These are phyloP conservation scores for Lentinula raphanica DNA, from an alignment of 768 basidiomycete species.

Conservation along the genomic window DNA sequence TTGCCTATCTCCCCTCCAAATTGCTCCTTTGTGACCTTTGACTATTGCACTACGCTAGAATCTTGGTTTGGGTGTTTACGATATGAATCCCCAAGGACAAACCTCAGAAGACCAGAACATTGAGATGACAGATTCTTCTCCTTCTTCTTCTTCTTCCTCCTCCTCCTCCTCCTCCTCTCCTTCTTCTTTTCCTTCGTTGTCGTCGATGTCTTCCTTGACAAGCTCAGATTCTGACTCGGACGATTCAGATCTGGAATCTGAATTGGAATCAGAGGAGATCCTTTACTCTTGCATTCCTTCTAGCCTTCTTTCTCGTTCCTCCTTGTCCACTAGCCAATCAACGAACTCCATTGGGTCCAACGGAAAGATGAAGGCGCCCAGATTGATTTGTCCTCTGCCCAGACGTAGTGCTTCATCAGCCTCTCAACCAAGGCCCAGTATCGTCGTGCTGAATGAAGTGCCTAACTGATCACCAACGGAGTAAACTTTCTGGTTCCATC, in stretches of 20 bases:
- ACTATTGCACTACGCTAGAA: not conserved
- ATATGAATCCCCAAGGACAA: conserved; percentile 1
- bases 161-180: not conserved
- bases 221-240: conserved; percentile 2
- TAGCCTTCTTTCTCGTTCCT: not conserved
- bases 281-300: conserved; percentile 5
- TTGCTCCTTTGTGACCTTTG: not conserved
- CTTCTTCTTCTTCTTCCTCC: not conserved
- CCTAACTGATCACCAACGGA: no score
- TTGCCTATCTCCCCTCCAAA: not conserved
- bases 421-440: not conserved
- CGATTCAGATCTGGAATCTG: conserved; percentile 2
- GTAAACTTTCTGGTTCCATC: no score
- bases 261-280: conserved; percentile 6
- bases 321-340: not conserved
- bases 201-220: no score
- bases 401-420: not conserved
- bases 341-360: not conserved
- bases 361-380: not conserved
- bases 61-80: conserved; percentile 5
- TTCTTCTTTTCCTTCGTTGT: no score
- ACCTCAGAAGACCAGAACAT: not conserved
- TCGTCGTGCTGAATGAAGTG: not conserved
- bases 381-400: conserved; percentile 5
- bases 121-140: conserved; percentile 1